Percentiles rank a stretch among this genome's conserved stretches.
Conservation (phyloP, 208 protist species). For the Wallacemonas rigidus region DNA sequence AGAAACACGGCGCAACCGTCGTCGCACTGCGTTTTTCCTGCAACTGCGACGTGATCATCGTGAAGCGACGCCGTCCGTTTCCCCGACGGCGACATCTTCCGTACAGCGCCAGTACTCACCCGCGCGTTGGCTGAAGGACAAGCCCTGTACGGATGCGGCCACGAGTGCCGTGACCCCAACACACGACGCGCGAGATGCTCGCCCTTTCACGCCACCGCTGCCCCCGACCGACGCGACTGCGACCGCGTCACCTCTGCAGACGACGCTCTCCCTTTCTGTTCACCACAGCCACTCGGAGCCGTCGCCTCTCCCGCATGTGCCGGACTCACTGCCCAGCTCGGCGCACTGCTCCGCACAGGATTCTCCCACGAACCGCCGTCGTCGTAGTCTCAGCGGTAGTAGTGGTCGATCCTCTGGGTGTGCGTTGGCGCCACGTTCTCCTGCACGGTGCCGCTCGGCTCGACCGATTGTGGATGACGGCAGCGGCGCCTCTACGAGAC, state of each 20-base stretch:
- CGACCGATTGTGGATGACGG: no score
- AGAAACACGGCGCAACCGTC: conserved; percentile 7
- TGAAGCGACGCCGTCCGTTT: background rate
- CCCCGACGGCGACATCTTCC: background rate
- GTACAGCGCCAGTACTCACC: background rate
- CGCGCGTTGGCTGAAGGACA: conserved; percentile 3
- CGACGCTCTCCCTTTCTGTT: background rate
- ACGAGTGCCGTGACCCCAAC: no score
- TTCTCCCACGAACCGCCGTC: no score
- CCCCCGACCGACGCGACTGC: background rate
- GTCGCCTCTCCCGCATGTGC: background rate
- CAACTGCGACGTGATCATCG: background rate
- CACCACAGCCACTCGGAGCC: background rate
- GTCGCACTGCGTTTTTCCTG: conserved; percentile 2
- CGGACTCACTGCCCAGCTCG: background rate
- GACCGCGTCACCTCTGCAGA: background rate
- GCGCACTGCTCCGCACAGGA: background rate
- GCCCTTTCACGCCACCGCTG: background rate
- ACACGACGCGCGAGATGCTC: background rate
- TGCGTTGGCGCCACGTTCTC: no score
- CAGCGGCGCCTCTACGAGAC: no score
- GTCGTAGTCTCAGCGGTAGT: no score
- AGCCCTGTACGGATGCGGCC: background rate
- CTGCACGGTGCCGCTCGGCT: no score
- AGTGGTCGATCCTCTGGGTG: no score